Base-by-base conservation (phyloP, 306 rosid genomes). In the Senna tora region DNA sequence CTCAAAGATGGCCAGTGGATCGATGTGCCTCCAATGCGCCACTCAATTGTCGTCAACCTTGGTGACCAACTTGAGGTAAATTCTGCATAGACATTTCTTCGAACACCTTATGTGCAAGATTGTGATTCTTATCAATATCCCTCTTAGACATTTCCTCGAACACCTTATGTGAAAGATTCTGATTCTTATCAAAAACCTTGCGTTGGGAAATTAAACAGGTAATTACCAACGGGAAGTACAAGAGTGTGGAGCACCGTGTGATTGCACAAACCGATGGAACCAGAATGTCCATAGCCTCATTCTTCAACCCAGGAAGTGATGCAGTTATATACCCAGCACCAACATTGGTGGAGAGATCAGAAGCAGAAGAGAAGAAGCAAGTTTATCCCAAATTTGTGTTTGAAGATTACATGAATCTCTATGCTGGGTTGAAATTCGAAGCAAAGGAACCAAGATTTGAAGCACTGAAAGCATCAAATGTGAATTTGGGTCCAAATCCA, bases 371-470 rank as follows among this genome's bases (percentile, higher is more conserved):
- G 79, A 83, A 85, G 82, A 82, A 78, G 33, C 72, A 79, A 17
- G 73, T 79, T 7, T 87, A 87, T 63, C 92, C 92, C 5, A 87
- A 81, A 59, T 87, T 87, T 43, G 88, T 87, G 16, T 87, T 87
- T 33, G 92, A 85, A 17, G 89, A 87, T 57, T 87, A 87, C 69
- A 87, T 87, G 92, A 85, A 87, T 79, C 83, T 85, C 9, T 87
- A 87, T 61, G 68, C 85, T 15, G 79, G 38, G 0, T 21, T 87
- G 45, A 87, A 87, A 62, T 87, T 87, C 69, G 71, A 87, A 28
- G 81, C 92, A n/a, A 87, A 87, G 66, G 89, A 84, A 64, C 93
- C 93, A 16, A 79, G 93, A 71, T 88, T 88, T 77, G 87, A 88
- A 76, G 87, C 84, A 67, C 75, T 88, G 79, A 83, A 88, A 65